phyloP scores from a whole-genome alignment of 495 filamentous ascomycete genomes.

The Ascobolus immersus region DNA sequence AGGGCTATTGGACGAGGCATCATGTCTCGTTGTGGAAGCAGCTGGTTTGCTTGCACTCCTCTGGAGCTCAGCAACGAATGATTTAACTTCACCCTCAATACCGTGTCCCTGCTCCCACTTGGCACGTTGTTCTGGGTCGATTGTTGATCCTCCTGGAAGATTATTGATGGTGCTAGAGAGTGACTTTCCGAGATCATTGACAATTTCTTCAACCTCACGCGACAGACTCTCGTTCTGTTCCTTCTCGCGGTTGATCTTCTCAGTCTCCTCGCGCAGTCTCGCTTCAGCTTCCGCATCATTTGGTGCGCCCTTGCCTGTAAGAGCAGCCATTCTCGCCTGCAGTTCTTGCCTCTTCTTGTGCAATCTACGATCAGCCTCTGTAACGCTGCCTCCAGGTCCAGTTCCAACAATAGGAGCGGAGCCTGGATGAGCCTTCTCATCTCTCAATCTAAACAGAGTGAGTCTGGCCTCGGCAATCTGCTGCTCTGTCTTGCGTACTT shows the following conservation, averaged over 20 bases:
- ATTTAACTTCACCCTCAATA: slow-evolving; percentile 84
- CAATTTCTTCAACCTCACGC: slow-evolving; percentile 85
- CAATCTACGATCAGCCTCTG: slow-evolving; percentile 82
- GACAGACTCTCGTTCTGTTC: slow-evolving; percentile 94
- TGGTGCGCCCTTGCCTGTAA: slow-evolving; percentile 57
- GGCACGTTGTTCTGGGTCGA: slow-evolving; percentile 64
- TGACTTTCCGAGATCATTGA: slow-evolving; percentile 60
- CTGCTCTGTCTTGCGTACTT: slow-evolving; percentile 73
- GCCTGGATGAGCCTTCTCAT: slow-evolving; percentile 75
- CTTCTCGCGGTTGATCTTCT: slow-evolving; percentile 50
- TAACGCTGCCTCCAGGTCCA: slow-evolving; percentile 72
- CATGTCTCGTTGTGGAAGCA: slow-evolving; percentile 19
- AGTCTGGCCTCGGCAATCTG: slow-evolving; percentile 75
- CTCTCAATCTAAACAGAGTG: slow-evolving; percentile 79
- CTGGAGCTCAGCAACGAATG: slow-evolving; percentile 92
- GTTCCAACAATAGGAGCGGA: slow-evolving; percentile 72
- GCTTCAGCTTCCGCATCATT: slow-evolving; percentile 55
- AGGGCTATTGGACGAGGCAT: slow-evolving; percentile 22
- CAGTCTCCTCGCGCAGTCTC: slow-evolving; percentile 65
- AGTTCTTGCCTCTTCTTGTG: slow-evolving; percentile 91
- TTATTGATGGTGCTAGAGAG: no score
- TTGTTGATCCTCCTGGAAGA: no score
- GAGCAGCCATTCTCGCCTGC: slow-evolving; percentile 82
- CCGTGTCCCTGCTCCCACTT: slow-evolving; percentile 88
- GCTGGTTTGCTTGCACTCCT: slow-evolving; percentile 38